Conservation (phyloP, 768 basidiomycete species). For the Phallus indusiatus region DNA sequence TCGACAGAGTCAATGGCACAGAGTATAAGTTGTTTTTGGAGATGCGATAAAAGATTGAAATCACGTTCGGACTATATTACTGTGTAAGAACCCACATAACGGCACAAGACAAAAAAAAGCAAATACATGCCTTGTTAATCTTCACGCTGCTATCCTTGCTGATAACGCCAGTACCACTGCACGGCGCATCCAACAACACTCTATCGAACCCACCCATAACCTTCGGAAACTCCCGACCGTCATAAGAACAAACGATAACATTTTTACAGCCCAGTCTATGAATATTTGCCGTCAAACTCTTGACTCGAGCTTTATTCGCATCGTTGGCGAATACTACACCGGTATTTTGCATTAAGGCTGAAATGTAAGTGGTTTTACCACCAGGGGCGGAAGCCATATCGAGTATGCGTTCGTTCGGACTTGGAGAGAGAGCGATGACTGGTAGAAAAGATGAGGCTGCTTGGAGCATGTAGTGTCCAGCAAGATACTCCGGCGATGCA, state of each 20-base stretch:
- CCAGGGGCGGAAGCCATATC: conserved; percentile 99
- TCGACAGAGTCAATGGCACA: conserved; percentile 96
- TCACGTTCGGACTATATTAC: conserved; percentile 75
- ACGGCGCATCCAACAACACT: conserved; percentile 95
- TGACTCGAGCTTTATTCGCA: conserved; percentile 86
- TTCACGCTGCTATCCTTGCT: conserved; percentile 97
- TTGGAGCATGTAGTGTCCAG: conserved; percentile 99
- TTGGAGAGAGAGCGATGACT: conserved; percentile 89
- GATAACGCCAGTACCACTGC: conserved; percentile 97
- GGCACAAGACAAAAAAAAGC: not conserved
- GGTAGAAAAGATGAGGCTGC: conserved; percentile 99
- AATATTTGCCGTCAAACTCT: conserved; percentile 93
- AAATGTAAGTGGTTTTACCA: conserved; percentile 96
- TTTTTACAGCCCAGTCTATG: conserved; percentile 98
- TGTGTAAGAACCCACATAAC: not conserved
- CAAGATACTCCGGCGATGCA: conserved; percentile 97
- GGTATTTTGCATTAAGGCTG: conserved; percentile 94
- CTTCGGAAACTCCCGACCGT: conserved; percentile 95
- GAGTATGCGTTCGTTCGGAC: conserved; percentile 86
- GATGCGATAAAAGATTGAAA: conserved; percentile 90
- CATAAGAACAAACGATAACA: conserved; percentile 93
- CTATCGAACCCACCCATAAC: conserved; percentile 98
- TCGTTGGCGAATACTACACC: conserved; percentile 98
- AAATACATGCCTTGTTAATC: conserved; percentile 77
- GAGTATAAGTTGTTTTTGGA: conserved; percentile 96